Evolutionary conservation across 139 green algal species (phyloP), one percentile per base, ranked within the genome.

Genomic region (Chlorella sorokiniana): DNA sequence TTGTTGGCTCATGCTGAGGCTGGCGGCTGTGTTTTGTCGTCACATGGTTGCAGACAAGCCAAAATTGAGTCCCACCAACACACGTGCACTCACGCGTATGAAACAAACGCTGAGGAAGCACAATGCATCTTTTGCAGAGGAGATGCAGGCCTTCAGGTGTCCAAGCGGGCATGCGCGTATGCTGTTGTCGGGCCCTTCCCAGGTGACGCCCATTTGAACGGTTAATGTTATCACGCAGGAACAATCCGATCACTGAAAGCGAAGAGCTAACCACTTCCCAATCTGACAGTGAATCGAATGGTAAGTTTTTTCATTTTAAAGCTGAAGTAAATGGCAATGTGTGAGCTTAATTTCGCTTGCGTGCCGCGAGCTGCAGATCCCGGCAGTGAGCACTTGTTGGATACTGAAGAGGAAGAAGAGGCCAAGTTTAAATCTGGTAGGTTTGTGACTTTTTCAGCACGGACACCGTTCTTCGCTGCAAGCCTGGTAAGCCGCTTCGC

Each of bases 101-200:
- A 93, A 94, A 51, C 97, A 99, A 89, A 94, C 94, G 45, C 86
- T 99, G n/a, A 96, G 96, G 79, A 99, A 99, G 92, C 92, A 98
- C 88, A 96, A 95, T 74, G 52, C 79, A 4, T 72, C 79, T 29
- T 94, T 92, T 37, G 65, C 77, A 9, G 90, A 94, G 72, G 76
- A 90, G 71, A 90, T 96, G 40, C 85, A 16, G 85, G 77, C 29
- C 88, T 91, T 80, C 79, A 86, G 73, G 73, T 69, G 16, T 48
- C 1, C 64, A 25, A 27, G 18, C 33, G 31, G 1, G 35, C 2
- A 42, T 71, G n/a, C 3, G 2, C 37, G 31, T 25, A 6, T 33
- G 56, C 6, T 29, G 56, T 65, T 65, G 56, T n/a, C n/a, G n/a
- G n/a, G n/a, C n/a, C n/a, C n/a, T n/a, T n/a, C n/a, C 16, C 48